Conservation (phyloP, 768 basidiomycete genomes). For the Russula vinacea region DNA sequence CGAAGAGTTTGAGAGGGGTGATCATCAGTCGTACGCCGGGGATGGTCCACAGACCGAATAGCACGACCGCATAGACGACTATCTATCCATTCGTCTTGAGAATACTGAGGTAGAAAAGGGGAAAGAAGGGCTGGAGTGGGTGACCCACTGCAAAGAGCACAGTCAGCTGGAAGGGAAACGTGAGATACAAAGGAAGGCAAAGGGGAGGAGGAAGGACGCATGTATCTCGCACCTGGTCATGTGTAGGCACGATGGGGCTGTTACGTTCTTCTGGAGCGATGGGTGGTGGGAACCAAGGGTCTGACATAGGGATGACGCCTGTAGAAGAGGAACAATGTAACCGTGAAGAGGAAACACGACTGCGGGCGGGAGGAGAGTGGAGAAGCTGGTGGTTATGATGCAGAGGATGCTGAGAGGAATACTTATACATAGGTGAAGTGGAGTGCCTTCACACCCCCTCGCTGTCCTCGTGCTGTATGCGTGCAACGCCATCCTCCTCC, state of each 20-base stretch:
- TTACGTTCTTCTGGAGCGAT: slow-evolving; percentile 6
- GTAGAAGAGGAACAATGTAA: background rate
- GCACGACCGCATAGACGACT: slow-evolving; percentile 79
- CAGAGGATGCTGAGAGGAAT: slow-evolving; percentile 4
- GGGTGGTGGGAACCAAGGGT: slow-evolving; percentile 6
- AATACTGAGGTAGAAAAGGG: background rate
- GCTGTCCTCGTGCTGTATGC: slow-evolving; percentile 17
- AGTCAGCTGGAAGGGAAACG: slow-evolving; percentile 50
- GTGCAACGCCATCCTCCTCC: background rate
- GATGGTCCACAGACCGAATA: slow-evolving; percentile 86
- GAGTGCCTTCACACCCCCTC: background rate
- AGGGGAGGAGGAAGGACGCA: background rate
- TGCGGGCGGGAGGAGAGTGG: slow-evolving; percentile 3
- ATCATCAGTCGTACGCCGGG: slow-evolving; percentile 76
- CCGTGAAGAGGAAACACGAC: slow-evolving; percentile 3
- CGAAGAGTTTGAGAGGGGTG: slow-evolving; percentile 81
- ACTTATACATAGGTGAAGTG: slow-evolving; percentile 16
- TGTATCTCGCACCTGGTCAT: slow-evolving; percentile 26
- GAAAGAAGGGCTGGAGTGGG: slow-evolving; percentile 4
- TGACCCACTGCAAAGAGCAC: slow-evolving; percentile 68
- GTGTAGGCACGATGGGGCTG: slow-evolving; percentile 19
- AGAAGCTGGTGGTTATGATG: slow-evolving; percentile 12
- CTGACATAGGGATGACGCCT: slow-evolving; percentile 16
- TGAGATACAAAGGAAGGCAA: background rate
- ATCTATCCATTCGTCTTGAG: slow-evolving; percentile 46